Evolutionary conservation across 257 asterid species (phyloP).

Genomic region (Ilex aquifolium): DNA sequence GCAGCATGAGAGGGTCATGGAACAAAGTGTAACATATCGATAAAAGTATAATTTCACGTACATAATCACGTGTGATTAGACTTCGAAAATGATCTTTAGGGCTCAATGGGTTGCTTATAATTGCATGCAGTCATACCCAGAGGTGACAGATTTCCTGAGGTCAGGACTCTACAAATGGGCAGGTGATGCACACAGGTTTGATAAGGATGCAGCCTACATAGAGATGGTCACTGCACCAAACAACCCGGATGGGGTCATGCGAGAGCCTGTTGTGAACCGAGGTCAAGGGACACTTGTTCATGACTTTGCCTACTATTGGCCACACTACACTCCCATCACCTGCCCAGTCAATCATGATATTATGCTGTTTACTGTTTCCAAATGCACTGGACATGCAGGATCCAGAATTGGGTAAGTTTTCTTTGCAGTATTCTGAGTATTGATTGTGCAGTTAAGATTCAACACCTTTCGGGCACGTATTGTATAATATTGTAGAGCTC

Average conservation of each 20-base stretch:
- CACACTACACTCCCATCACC: conserved; percentile 61
- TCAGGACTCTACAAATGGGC: conserved; percentile 64
- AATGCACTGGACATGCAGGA: conserved; percentile 93
- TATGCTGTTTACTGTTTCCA: conserved; percentile 78
- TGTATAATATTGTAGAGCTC: no score
- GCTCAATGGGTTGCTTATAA: neutral
- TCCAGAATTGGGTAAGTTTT: conserved; percentile 70
- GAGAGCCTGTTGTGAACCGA: conserved; percentile 52
- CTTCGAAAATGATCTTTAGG: no score
- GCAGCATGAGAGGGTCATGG: no score
- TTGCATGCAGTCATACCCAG: conserved; percentile 53
- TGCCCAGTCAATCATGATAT: conserved; percentile 50
- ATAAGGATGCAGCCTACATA: conserved; percentile 47
- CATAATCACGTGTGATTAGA: no score
- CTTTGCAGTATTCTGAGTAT: no score
- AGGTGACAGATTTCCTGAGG: conserved; percentile 37
- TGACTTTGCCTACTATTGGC: conserved; percentile 26
- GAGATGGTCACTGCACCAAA: conserved; percentile 80
- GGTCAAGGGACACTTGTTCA: conserved; percentile 41
- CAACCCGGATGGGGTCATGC: conserved; percentile 54
- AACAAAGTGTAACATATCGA: no score
- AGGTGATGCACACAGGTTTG: conserved; percentile 57
- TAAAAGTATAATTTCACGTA: no score
- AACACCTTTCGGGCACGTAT: no score
- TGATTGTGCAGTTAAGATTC: no score